Evolutionary conservation across 106 monocot genomes (phyloP), one percentile per base, ranked within the genome.

Genomic region (Dioscorea dumetorum): DNA sequence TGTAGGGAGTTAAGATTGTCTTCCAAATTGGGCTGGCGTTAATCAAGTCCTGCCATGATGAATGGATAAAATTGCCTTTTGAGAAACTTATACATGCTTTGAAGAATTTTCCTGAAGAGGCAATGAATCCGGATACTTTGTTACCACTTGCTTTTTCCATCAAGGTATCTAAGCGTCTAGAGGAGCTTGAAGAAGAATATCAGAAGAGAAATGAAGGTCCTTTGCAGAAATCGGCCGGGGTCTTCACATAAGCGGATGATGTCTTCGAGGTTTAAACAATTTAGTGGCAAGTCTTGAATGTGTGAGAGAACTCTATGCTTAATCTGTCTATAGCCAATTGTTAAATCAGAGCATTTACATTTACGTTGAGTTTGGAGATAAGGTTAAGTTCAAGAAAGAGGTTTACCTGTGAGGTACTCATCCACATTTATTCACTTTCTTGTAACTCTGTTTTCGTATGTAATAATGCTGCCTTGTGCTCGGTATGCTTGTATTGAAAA

Each of bases 1-100:
- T 34, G 17, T 75, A 99, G 97, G 97, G 97, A 31, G 73, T 99
- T 35, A 90, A 87, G 75, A 73, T 99, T 74, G 90, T 93, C 66
- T 99, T 99, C 63, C 86, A 99, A 82, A 81, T 99, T 74, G 97
- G 97, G 22, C 77, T 99, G 87, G 97, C 97, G 28, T 74, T 99
- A 65, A 22, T 99, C 82, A 79, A 72, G 60, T 75, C 81, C 49
- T 87, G 99, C 74, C 89, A 99, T 60, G 89, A 93, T 81, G 83
- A 93, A 31, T 34, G 93, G 99, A 74, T 99, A 74, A 93, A 93
- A 51, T 67, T 99, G 21, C 84, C 93, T 53, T 99, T 99, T 69
- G 99, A 99, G 82, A 93, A 83, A 70, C 90, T 99, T 77, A 64
- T 99, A 73, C 93, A 87, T 71, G 82, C 99, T 63, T 75, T 99